Base-by-base conservation (phyloP, 306 rosid species). In the Lupinus albus region DNA sequence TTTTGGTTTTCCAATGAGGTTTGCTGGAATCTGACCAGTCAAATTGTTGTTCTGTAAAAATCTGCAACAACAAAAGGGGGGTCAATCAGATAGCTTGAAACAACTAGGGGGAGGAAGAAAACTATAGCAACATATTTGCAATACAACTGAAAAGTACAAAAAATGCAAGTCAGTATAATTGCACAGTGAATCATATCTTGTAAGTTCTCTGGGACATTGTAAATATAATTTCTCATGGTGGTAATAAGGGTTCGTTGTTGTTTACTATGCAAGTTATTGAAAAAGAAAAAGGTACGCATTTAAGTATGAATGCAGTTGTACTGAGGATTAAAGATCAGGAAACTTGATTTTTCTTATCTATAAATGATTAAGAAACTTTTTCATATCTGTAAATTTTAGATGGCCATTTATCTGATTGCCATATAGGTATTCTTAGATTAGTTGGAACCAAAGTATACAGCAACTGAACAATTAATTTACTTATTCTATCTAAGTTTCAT, bases 1-100 rank as follows among this genome's bases (percentile, higher is more conserved):
- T 54, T 86, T 89, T 36, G 87, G 61, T 63, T 86, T 90, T 74
- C 77, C 86, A 49, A 33, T 9, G 61, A 90, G 95, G 78, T 79
- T 87, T 64, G 68, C 59, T 7, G 97, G 99, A 85, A 90, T 73
- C 67, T 80, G 82, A 79, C 99, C 97, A 1, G 94, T 86, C 75
- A 94, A 74, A 76, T 86, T 82, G 75, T 94, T 94, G 78, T 90
- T 93, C 61, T 94, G 93, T 68, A 94, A 73, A 80, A 85, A 88
- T 50, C 99, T 94, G 87, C 64, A 52, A 68, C 66, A 67, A 74
- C 20, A 78, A 55, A 67, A 9, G 75, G 61, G 38, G 11, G 66
- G 14, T 13, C 51, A 51, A 82, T 79, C 77, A 75, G 71, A 65
- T 45, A 58, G 21, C 64, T 47, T 47, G 52, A 20, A 72, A 63